Percentiles rank a stretch among this genome's conserved stretches.
phyloP scores from a whole-genome alignment of 23 red algal genomes.

The Rhodosorus marinus region DNA sequence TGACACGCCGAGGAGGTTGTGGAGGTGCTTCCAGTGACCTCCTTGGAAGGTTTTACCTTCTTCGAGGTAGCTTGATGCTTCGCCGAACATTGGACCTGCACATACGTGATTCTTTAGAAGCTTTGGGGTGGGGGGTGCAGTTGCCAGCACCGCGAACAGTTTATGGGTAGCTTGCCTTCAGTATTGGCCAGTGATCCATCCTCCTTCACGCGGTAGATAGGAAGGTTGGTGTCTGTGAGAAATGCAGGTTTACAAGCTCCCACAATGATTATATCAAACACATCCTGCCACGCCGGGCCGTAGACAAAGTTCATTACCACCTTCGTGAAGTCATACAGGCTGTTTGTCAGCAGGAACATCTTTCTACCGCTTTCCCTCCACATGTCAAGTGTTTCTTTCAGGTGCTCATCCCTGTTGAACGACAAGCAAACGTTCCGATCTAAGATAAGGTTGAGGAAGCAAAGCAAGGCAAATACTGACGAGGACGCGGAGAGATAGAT shows the following conservation, averaged over 20 bases:
- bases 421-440: too few relatives aligned
- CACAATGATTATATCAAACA: conserved; percentile 90
- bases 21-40: conserved; percentile 78
- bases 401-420: conserved; percentile 35
- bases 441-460: too few relatives aligned
- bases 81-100: conserved; percentile 32
- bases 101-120: too few relatives aligned
- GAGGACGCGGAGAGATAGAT: too few relatives aligned
- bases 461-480: too few relatives aligned
- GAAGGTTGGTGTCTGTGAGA: conserved; percentile 42
- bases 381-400: conserved; percentile 46
- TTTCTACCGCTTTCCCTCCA: conserved; percentile 61
- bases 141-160: too few relatives aligned
- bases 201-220: conserved; percentile 65
- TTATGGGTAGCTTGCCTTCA: too few relatives aligned
- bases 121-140: too few relatives aligned
- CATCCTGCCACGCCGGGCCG: conserved; percentile 49
- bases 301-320: conserved; percentile 79
- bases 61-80: conserved; percentile 30
- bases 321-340: conserved; percentile 85
- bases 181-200: conserved; percentile 56
- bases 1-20: conserved; percentile 52
- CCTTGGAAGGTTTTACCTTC: conserved; percentile 84
- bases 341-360: conserved; percentile 90
- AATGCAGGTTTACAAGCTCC: conserved; percentile 88